Evolutionary conservation across 2,329 filamentous ascomycete genomes (phyloP), one percentile per base, ranked within the genome.

Genomic region (Cordyceps tenuipes): DNA sequence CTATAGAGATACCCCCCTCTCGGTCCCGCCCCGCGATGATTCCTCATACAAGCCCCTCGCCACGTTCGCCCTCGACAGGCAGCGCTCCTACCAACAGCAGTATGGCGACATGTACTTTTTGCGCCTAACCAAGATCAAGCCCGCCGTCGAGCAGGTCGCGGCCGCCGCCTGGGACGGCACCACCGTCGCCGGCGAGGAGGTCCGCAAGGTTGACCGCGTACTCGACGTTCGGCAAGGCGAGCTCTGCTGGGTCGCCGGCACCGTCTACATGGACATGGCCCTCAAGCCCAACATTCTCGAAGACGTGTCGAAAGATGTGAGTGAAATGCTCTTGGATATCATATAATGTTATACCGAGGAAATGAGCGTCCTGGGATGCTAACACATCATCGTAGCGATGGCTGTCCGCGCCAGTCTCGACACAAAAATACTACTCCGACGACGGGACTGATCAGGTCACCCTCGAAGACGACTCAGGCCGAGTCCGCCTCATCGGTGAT

Each of bases 81-180:
- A 82, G 62, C 82, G 82, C 63, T 88, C 91, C 59, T 99, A 97
- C 72, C 81, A 92, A 72, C 94, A 97, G 72, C 94, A 99, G 75
- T 99, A 90, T 82, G 90, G 89, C 63, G 94, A 99, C 74, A 93
- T 97, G 84, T 99, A 99, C 80, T 99, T 97, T 71, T 73, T 97
- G 66, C 89, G 94, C 13, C 82, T 99, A 26, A 85, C 90, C 43
- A 89, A 89, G 74, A 84, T 99, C 71, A 97, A 93, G 75, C 89
- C 91, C 10, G 82, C 84, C 0, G 89, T 96, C 0, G 90, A 96
- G 67, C 75, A 82, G 63, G 81, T 89, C 55, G 93, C 92, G 0
- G 74, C 77, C 17, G 85, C 87, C 39, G 85, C 88, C 7, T 99
- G 94, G 91, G 80, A 84, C 51, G 87, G 84, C 56, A 88, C 90